A percentile compares a stretch with the other conserved stretches of the same genome.
phyloP scores from a whole-genome alignment of 495 filamentous ascomycete genomes.

The Trichoderma erinaceum region DNA sequence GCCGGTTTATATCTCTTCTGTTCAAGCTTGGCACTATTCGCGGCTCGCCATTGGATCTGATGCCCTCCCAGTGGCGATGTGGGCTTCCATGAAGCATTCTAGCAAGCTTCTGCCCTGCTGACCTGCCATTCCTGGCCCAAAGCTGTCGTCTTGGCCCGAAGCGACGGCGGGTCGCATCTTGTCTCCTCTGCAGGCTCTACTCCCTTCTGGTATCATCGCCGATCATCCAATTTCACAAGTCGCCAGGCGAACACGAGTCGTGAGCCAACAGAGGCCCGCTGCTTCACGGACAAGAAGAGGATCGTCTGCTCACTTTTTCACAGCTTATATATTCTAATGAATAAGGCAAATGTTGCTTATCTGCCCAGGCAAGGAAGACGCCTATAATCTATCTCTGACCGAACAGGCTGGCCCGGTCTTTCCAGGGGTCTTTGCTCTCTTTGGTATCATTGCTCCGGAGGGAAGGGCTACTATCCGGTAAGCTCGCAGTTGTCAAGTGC shows the following conservation, averaged over 20 bases:
- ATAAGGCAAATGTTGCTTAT: not conserved
- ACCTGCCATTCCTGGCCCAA: constrained; percentile 8
- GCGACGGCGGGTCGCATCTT: constrained; percentile 4
- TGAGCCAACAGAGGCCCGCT: not conserved
- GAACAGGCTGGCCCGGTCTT: not conserved
- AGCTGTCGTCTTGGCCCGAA: constrained; percentile 10
- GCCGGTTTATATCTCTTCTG: not conserved
- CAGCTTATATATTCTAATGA: not conserved
- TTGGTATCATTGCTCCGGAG: not conserved
- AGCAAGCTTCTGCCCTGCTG: constrained; percentile 11
- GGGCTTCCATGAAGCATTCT: constrained; percentile 9
- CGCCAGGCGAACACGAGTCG: constrained; percentile 9
- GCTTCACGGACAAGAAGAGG: not conserved
- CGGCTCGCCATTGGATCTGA: not conserved
- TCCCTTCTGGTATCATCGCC: constrained; percentile 9
- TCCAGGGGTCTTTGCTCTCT: not conserved
- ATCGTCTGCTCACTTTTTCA: not conserved
- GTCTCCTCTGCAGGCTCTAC: not conserved
- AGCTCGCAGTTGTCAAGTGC: too few relatives aligned
- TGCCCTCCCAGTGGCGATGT: constrained; percentile 6
- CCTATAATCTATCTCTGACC: not conserved
- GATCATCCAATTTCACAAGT: not conserved
- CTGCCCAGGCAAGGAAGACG: not conserved
- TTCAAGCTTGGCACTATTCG: not conserved
- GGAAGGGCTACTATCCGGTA: not conserved